Percentiles rank a stretch among this genome's conserved stretches.
Conservation (phyloP, 2,329 filamentous ascomycete species). For the Lizonia empirigonia region DNA sequence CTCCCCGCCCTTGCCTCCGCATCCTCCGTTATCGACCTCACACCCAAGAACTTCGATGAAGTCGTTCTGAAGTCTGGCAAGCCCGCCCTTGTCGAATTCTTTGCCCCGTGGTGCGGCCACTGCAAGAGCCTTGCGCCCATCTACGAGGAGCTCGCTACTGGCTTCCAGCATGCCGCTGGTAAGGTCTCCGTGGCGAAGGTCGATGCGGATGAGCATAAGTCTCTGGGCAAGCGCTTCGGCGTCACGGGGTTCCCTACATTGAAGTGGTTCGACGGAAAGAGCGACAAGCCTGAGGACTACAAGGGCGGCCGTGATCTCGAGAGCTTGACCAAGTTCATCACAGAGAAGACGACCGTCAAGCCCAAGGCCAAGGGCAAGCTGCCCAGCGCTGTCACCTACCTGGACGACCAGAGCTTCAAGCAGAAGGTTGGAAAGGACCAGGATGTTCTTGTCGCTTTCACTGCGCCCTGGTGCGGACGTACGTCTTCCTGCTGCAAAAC, state of each 20-base stretch:
- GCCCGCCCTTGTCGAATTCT: slow-evolving; percentile 96
- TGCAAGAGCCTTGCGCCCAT: slow-evolving; percentile 96
- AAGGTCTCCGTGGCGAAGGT: slow-evolving; percentile 92
- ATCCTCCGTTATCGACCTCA: slow-evolving; percentile 87
- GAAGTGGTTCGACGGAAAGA: slow-evolving; percentile 98
- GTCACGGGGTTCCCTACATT: slow-evolving; percentile 95
- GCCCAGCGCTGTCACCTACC: slow-evolving; percentile 76
- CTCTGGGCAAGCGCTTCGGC: slow-evolving; percentile 82
- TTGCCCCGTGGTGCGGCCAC: slow-evolving; percentile 98
- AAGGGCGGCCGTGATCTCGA: slow-evolving; percentile 86
- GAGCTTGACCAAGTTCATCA: slow-evolving; percentile 78
- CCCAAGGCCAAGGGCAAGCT: slow-evolving; percentile 74
- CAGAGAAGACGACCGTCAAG: slow-evolving; percentile 85
- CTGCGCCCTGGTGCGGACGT: slow-evolving; percentile 98
- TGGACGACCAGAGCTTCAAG: slow-evolving; percentile 81
- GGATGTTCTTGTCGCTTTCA: slow-evolving; percentile 93
- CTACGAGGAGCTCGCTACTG: slow-evolving; percentile 84
- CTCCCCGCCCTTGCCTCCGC: slow-evolving; percentile 58
- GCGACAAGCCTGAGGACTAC: slow-evolving; percentile 82
- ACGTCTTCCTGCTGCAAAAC: slow-evolving; percentile 55
- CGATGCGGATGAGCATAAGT: slow-evolving; percentile 87
- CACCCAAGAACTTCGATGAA: slow-evolving; percentile 88
- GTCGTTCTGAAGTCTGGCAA: slow-evolving; percentile 90
- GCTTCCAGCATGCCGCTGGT: slow-evolving; percentile 74
- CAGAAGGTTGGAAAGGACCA: slow-evolving; percentile 80